Evolutionary conservation across 1,139 yeast genomes (phyloP).

Genomic region (Suhomyces chickasaworum): DNA sequence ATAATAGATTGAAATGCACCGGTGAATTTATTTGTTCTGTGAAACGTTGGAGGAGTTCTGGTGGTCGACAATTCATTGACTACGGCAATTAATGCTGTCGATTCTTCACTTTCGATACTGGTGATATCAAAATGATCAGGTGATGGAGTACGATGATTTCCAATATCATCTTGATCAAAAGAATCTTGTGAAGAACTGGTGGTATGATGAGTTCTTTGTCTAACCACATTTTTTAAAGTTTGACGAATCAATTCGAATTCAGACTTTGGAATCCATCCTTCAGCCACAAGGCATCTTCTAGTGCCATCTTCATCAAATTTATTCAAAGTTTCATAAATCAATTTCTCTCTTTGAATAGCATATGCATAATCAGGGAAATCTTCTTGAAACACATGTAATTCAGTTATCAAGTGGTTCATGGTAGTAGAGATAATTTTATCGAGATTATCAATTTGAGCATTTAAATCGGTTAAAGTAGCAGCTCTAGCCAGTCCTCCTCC

Average conservation of each 20-base stretch:
- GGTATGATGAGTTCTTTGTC: conserved; percentile 23
- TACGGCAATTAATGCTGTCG: conserved; percentile 49
- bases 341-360: conserved; percentile 67
- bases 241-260: conserved; percentile 29
- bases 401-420: conserved; percentile 67
- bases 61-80: conserved; percentile 80
- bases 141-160: conserved; percentile 4
- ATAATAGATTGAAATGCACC: conserved; percentile 88
- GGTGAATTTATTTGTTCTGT: conserved; percentile 89
- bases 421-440: conserved; percentile 68
- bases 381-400: conserved; percentile 70
- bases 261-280: conserved; percentile 84
- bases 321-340: conserved; percentile 74
- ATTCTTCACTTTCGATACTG: conserved; percentile 30
- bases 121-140: conserved; percentile 31
- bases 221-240: conserved; percentile 29
- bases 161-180: conserved; percentile 20
- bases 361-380: conserved; percentile 37
- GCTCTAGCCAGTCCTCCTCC: conserved; percentile 55
- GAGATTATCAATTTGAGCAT: conserved; percentile 50
- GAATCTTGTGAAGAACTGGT: conserved; percentile 23
- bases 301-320: conserved; percentile 81
- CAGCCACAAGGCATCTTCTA: conserved; percentile 90
- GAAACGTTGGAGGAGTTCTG: conserved; percentile 90
- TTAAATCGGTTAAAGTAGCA: conserved; percentile 61